Evolutionary conservation across 2,329 filamentous ascomycete genomes (phyloP).

Genomic region (Xylariaceae sp.): DNA sequence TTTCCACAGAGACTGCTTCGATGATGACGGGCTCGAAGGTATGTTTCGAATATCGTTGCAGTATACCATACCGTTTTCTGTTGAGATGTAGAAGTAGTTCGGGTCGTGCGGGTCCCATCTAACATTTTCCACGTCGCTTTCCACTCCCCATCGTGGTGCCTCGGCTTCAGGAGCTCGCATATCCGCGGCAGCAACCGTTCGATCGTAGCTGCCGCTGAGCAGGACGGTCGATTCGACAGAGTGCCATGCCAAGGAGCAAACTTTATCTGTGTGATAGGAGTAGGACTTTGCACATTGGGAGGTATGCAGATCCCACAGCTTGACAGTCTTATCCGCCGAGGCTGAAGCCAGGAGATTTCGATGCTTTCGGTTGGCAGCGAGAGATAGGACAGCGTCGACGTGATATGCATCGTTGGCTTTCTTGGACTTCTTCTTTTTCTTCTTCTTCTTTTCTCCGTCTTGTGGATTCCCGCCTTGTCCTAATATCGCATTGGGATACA

Average conservation of each 20-base stretch:
- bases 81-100: constrained; percentile 93
- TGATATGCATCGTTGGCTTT: constrained; percentile 90
- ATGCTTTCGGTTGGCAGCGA: constrained; percentile 88
- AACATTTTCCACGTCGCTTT: constrained; percentile 89
- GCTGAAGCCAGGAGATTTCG: constrained; percentile 90
- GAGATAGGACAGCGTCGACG: constrained; percentile 84
- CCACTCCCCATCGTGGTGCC: constrained; percentile 81
- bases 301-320: constrained; percentile 94
- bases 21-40: constrained; percentile 62
- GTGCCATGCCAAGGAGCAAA: constrained; percentile 94
- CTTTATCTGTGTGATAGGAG: constrained; percentile 92
- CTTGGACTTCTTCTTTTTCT: constrained; percentile 84
- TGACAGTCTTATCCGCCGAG: constrained; percentile 94
- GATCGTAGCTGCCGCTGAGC: constrained; percentile 89
- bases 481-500: constrained; percentile 96
- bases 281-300: constrained; percentile 93
- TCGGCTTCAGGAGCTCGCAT: constrained; percentile 87
- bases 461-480: constrained; percentile 59
- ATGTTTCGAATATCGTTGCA: constrained; percentile 80
- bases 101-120: constrained; percentile 88
- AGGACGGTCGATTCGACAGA: constrained; percentile 78
- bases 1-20: constrained; percentile 87
- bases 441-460: constrained; percentile 51
- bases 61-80: constrained; percentile 85
- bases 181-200: constrained; percentile 87